Evolutionary conservation across 2,329 filamentous ascomycete species (phyloP).

Genomic region (Rutstroemia sp.): DNA sequence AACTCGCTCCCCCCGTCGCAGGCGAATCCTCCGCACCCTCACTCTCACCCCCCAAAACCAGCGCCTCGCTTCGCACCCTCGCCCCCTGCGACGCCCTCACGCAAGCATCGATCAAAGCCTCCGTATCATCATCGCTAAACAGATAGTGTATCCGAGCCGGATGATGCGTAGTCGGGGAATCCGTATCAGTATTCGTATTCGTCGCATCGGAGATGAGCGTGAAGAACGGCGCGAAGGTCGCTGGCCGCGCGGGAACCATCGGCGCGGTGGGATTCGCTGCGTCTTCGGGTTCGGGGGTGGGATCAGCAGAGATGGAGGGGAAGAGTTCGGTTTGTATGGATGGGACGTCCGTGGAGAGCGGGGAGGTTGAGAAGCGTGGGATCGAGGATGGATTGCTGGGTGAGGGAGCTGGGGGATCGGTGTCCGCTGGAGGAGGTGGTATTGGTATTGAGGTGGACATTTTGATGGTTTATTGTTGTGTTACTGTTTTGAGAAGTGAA

Average conservation of each 20-base stretch:
- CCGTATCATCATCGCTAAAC: slow-evolving; percentile 81
- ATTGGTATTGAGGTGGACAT: slow-evolving; percentile 3
- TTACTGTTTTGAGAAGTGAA: neutral
- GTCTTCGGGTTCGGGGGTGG: neutral
- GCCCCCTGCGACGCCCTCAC: slow-evolving; percentile 26
- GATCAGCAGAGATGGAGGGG: neutral
- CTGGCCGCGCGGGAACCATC: neutral
- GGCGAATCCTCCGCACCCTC: neutral
- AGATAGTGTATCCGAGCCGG: slow-evolving; percentile 78
- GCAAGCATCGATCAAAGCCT: slow-evolving; percentile 61
- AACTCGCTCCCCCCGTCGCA: neutral
- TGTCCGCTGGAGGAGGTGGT: neutral
- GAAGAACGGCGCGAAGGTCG: slow-evolving; percentile 70
- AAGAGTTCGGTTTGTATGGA: neutral
- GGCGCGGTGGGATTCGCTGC: neutral
- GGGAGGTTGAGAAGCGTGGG: neutral
- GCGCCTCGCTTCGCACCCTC: neutral
- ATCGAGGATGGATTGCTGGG: neutral
- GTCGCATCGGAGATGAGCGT: slow-evolving; percentile 71
- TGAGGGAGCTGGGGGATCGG: neutral
- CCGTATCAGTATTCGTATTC: neutral
- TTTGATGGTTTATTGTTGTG: neutral
- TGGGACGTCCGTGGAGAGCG: neutral
- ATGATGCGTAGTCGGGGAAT: slow-evolving; percentile 67
- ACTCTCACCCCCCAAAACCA: no score